phyloP scores from a whole-genome alignment of 2,329 filamentous ascomycete genomes.

The Clonostachys solani region DNA sequence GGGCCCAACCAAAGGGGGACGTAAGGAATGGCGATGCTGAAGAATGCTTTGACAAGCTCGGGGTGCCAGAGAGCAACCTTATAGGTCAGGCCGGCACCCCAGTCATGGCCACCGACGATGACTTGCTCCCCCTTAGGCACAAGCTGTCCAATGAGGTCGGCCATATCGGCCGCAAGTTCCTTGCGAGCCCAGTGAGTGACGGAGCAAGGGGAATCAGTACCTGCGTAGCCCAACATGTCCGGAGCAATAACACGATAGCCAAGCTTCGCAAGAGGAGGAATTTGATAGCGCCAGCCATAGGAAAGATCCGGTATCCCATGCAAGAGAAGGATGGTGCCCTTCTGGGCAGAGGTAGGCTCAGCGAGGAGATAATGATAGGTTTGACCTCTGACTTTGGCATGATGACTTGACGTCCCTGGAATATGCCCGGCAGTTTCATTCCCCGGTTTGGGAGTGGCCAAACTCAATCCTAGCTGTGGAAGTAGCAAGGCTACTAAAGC shows the following conservation, averaged over 20 bases:
- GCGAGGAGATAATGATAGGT: constrained; percentile 59
- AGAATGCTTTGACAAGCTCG: constrained; percentile 61
- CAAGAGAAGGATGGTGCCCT: constrained; percentile 42
- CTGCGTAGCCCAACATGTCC: constrained; percentile 78
- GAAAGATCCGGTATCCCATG: constrained; percentile 76
- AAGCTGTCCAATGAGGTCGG: constrained; percentile 54
- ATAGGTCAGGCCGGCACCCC: constrained; percentile 71
- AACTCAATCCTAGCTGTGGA: neutral
- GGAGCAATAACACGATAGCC: constrained; percentile 71
- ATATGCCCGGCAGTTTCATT: neutral
- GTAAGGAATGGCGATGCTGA: constrained; percentile 72
- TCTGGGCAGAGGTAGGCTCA: constrained; percentile 28
- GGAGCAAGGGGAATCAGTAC: constrained; percentile 59
- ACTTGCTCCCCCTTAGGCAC: constrained; percentile 36
- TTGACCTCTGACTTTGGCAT: constrained; percentile 2
- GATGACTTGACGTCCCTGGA: neutral
- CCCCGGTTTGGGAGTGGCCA: neutral
- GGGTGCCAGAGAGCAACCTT: constrained; percentile 67
- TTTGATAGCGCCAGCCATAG: constrained; percentile 79
- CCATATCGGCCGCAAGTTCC: constrained; percentile 65
- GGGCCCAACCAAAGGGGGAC: constrained; percentile 36
- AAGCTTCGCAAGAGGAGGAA: constrained; percentile 63
- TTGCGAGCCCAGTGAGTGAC: constrained; percentile 61
- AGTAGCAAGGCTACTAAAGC: neutral
- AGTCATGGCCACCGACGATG: constrained; percentile 80